These are phyloP conservation scores for Gracilaria gracilis DNA, from an alignment of 23 red algal species.

Conservation along the genomic window DNA sequence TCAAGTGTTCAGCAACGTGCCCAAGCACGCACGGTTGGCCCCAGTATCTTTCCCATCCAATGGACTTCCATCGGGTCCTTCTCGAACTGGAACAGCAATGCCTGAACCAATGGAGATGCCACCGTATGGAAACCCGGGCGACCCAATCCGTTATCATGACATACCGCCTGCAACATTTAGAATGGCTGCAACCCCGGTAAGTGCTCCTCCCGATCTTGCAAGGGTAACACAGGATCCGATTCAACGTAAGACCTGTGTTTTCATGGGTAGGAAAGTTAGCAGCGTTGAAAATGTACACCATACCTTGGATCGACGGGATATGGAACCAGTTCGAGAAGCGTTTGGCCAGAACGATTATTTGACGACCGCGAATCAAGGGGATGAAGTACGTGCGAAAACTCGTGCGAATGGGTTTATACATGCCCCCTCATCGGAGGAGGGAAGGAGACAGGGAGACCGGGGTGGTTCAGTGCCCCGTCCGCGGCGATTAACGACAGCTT, in stretches of 20 bases:
- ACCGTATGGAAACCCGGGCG: not conserved
- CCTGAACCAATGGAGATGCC: conserved; percentile 37
- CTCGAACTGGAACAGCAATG: not conserved
- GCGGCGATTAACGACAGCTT: not conserved
- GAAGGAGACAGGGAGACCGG: not conserved
- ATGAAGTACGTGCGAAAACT: not conserved
- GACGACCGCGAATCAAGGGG: not conserved
- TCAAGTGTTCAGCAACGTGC: not conserved
- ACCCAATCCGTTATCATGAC: conserved; percentile 25
- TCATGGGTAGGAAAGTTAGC: not conserved
- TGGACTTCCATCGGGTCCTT: not conserved
- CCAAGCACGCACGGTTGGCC: not conserved
- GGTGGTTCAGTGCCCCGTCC: not conserved
- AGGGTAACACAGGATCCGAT: not conserved
- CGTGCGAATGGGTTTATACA: not conserved
- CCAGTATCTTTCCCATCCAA: conserved; percentile 11
- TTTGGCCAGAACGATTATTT: not conserved
- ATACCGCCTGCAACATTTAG: not conserved
- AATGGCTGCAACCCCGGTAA: not conserved
- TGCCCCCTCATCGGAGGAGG: not conserved
- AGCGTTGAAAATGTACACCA: not conserved
- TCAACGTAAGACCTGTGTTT: not conserved
- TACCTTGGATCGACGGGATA: not conserved
- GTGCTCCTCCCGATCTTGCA: not conserved
- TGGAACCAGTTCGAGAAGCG: not conserved